Conservation (phyloP, 176 grass and related monocot species). For the Oryza meyeriana region DNA sequence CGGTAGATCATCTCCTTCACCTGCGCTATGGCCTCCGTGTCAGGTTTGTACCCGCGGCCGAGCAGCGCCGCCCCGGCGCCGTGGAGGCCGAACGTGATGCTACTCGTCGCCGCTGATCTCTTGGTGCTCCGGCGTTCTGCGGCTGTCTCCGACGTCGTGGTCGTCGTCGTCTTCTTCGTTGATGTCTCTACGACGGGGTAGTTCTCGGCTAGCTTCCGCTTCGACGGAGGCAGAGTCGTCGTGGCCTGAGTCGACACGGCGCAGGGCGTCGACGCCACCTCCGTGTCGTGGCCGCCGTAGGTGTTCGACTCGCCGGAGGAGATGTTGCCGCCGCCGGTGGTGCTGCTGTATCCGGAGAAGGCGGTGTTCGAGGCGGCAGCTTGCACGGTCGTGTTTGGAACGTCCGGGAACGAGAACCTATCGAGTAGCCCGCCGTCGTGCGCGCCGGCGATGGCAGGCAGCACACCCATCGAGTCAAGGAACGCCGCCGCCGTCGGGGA, state of each 20-base stretch:
- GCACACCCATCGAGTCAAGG: background rate
- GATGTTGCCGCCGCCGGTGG: slow-evolving; percentile 44
- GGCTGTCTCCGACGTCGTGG: background rate
- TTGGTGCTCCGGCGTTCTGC: background rate
- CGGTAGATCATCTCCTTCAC: slow-evolving; percentile 81
- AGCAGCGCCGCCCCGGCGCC: too few relatives aligned
- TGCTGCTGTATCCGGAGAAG: slow-evolving; percentile 50
- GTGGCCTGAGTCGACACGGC: background rate
- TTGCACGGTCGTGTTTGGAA: background rate
- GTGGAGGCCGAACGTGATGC: slow-evolving; percentile 31
- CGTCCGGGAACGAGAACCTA: slow-evolving; percentile 8
- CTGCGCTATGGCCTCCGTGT: slow-evolving; percentile 38
- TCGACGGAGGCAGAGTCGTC: background rate
- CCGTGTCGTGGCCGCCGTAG: slow-evolving; percentile 26
- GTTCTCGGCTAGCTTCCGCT: slow-evolving; percentile 6
- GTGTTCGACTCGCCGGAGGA: slow-evolving; percentile 54
- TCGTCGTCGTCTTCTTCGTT: background rate
- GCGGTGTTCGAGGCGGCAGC: slow-evolving; percentile 20
- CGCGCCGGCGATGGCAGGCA: background rate
- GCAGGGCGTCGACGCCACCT: slow-evolving; percentile 38
- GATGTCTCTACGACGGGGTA: background rate
- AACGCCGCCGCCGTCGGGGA: background rate
- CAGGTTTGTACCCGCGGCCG: slow-evolving; percentile 21
- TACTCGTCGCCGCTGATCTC: background rate
- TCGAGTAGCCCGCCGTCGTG: background rate